phyloP scores from a whole-genome alignment of 108 stramenopile genomes.

The Cyclotella sp. region DNA sequence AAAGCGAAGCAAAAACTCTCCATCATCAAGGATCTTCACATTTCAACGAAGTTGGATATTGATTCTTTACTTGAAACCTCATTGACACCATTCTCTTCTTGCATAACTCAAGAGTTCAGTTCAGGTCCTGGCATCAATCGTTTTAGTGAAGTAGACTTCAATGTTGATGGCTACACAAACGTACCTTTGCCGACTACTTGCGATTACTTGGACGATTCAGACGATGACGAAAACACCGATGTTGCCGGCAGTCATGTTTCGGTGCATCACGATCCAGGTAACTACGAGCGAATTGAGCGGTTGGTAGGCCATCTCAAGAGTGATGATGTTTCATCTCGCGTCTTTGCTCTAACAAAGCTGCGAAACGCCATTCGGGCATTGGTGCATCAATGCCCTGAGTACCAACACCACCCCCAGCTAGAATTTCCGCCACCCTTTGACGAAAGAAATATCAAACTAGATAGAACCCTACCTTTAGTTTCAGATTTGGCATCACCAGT shows the following conservation, averaged over 20 bases:
- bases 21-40: not conserved
- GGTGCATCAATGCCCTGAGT: constrained; percentile 10
- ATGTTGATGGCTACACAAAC: not conserved
- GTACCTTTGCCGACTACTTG: not conserved
- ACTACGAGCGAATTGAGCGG: constrained; percentile 37
- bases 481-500: constrained; percentile 49
- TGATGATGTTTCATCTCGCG: constrained; percentile 24
- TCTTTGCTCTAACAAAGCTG: constrained; percentile 35
- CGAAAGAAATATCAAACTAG: constrained; percentile 18
- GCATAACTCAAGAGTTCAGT: not conserved
- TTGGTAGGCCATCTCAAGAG: constrained; percentile 37
- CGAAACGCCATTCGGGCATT: constrained; percentile 31
- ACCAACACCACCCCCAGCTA: constrained; percentile 25
- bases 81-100: not conserved
- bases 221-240: constrained; percentile 51
- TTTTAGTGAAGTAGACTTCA: not conserved
- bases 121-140: not conserved
- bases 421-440: constrained; percentile 55
- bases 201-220: constrained; percentile 24
- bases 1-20: constrained; percentile 2
- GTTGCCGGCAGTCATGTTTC: constrained; percentile 20
- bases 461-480: constrained; percentile 36
- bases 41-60: constrained; percentile 19
- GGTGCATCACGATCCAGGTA: constrained; percentile 4
- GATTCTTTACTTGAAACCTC: constrained; percentile 13